These are phyloP conservation scores for Trametes coccinea DNA, from an alignment of 768 basidiomycete genomes.

Conservation along the genomic window DNA sequence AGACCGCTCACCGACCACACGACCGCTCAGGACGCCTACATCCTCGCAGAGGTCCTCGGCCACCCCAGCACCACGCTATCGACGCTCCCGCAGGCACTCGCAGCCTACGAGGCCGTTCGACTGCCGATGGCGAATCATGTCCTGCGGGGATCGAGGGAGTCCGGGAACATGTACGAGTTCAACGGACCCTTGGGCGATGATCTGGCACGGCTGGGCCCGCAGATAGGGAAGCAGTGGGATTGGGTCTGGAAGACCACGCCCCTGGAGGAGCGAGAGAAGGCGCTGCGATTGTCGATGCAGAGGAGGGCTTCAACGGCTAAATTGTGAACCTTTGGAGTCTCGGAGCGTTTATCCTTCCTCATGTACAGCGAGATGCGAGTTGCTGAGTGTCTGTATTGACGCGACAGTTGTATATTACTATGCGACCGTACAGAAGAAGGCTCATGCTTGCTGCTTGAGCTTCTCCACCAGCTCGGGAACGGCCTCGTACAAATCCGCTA, in stretches of 20 bases:
- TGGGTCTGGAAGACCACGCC: constrained; percentile 42
- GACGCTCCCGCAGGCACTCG: constrained; percentile 26
- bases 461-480: constrained; percentile 92
- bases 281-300: constrained; percentile 6
- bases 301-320: not conserved
- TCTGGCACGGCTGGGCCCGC: constrained; percentile 39
- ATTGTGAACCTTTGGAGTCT: not conserved
- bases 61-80: constrained; percentile 24
- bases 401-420: too few relatives aligned
- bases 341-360: not conserved
- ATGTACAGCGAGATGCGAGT: too few relatives aligned
- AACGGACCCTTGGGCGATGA: constrained; percentile 39
- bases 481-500: constrained; percentile 89
- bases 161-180: constrained; percentile 33
- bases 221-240: constrained; percentile 43
- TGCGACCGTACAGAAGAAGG: not conserved
- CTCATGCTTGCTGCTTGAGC: constrained; percentile 48
- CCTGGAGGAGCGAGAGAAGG: constrained; percentile 34
- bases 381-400: too few relatives aligned
- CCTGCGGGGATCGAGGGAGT: constrained; percentile 24
- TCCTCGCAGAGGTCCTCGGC: constrained; percentile 32
- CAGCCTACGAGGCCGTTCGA: constrained; percentile 33
- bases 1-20: too few relatives aligned
- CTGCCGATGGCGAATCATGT: constrained; percentile 32
- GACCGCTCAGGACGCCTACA: constrained; percentile 32